Evolutionary conservation across 305 asterid species (phyloP), one percentile per base, ranked within the genome.

Genomic region (Caryopteris hybrid): DNA sequence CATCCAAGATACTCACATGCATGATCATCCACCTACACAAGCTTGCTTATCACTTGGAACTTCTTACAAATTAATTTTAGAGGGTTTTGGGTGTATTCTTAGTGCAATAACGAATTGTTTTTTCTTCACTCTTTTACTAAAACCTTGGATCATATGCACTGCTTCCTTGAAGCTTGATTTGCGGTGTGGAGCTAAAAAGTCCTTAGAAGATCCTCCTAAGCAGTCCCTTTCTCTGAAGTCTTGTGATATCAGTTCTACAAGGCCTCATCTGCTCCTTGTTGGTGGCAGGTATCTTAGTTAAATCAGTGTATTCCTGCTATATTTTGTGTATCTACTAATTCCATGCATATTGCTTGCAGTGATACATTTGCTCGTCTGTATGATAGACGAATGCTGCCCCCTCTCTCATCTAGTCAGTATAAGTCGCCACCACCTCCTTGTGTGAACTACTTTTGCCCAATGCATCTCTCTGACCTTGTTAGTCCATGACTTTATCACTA

Each of bases 331-430:
- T 60, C 39, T 64, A 42, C 80, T 80, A 66, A 80, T 64, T 69
- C 61, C 31, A 5, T 70, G 68, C 60, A 45, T 63, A 52, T 73
- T 79, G 66, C 48, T 77, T 85, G 88, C 90, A 95, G 99, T 77
- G 99, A 92, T 81, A 75, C 96, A 66, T 95, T 95, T 90, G 99
- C 96, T 39, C 98, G 99, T 66, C 61, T 95, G 73, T 95, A 95
- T 77, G 99, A 95, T 79, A 88, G 99, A 76, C 68, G 98, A 78
- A 95, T 95, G 99, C 85, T 95, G 75, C 97, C 98, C 16, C 94
- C 97, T 41, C 71, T 95, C 47, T 92, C 99, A 69, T 91, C 97
- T 72, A 89, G 95, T 82, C 95, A 78, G 83, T 76, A 86, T 66
- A 95, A 80, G 81, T 73, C 78, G 77, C 79, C 90, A 38, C 92